A percentile compares a stretch with the other conserved stretches of the same genome.
These are phyloP conservation scores for Phaffia australis DNA, from an alignment of 768 basidiomycete species.

Conservation along the genomic window DNA sequence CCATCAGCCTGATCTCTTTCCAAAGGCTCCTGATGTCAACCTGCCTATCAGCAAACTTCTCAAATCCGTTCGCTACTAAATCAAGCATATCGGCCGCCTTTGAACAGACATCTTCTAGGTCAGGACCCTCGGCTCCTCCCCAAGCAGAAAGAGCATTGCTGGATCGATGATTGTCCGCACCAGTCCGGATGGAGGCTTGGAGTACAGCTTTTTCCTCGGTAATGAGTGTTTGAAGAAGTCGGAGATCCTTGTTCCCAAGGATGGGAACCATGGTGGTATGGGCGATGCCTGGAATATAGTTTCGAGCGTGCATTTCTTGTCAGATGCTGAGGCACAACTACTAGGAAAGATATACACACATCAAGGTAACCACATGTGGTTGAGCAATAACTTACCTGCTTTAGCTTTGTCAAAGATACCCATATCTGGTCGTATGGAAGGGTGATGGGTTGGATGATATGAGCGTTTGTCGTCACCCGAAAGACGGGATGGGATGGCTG, in stretches of 20 bases:
- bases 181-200: conserved; percentile 26
- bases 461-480: too few relatives aligned
- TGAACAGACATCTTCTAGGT: conserved; percentile 52
- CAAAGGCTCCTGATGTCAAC: conserved; percentile 57
- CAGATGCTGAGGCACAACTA: neutral
- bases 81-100: conserved; percentile 64
- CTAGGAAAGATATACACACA: neutral
- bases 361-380: neutral
- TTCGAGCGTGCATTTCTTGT: too few relatives aligned
- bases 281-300: conserved; percentile 1
- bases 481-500: too few relatives aligned
- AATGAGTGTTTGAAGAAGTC: conserved; percentile 77
- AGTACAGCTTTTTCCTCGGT: conserved; percentile 75
- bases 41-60: conserved; percentile 60
- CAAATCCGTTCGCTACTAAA: conserved; percentile 57
- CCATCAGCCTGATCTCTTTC: conserved; percentile 70
- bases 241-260: conserved; percentile 61
- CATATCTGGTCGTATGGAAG: too few relatives aligned
- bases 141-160: conserved; percentile 10
- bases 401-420: conserved; percentile 9
- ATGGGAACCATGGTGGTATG: conserved; percentile 45
- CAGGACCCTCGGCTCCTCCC: conserved; percentile 47
- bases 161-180: neutral
- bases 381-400: neutral
- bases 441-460: too few relatives aligned